Percentiles rank a stretch among this genome's conserved stretches.
Conservation (phyloP, 192 early-diverging fungal species). For the Geranomyces variabilis region DNA sequence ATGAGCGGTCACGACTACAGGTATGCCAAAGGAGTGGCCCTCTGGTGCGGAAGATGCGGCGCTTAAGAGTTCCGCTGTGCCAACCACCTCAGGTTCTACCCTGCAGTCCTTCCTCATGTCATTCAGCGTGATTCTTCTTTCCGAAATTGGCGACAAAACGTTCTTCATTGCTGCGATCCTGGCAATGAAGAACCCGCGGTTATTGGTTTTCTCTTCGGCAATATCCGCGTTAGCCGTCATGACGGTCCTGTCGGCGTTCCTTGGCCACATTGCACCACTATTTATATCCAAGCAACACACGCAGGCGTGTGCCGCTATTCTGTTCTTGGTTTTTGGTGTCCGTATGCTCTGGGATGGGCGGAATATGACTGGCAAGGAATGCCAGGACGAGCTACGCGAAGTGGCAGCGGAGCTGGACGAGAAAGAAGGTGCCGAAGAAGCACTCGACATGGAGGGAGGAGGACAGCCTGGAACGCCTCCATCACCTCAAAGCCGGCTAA, state of each 20-base stretch:
- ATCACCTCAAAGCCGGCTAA: constrained; percentile 31
- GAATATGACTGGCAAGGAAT: constrained; percentile 86
- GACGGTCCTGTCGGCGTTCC: constrained; percentile 92
- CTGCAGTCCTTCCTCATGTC: constrained; percentile 55
- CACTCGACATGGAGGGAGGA: constrained; percentile 39
- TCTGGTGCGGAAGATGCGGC: too few species aligned
- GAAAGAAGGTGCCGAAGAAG: constrained; percentile 55
- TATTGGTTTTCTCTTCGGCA: constrained; percentile 88
- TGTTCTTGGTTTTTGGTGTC: constrained; percentile 94
- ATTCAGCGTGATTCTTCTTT: constrained; percentile 89
- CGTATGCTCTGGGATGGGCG: constrained; percentile 84
- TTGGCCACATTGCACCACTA: constrained; percentile 89
- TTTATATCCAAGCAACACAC: constrained; percentile 88
- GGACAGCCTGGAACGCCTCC: neutral
- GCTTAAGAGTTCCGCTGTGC: too few species aligned
- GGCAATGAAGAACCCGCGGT: constrained; percentile 95
- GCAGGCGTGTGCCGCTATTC: constrained; percentile 74
- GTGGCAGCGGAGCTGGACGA: constrained; percentile 88
- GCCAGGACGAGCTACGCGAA: constrained; percentile 86
- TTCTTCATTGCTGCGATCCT: constrained; percentile 98
- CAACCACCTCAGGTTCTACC: too few species aligned
- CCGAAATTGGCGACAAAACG: constrained; percentile 99
- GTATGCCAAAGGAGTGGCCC: too few species aligned
- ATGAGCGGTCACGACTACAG: too few species aligned
- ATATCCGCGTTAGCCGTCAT: constrained; percentile 87